Evolutionary conservation across 306 rosid genomes (phyloP), one percentile per base, ranked within the genome.

Genomic region (Rosa rugosa): DNA sequence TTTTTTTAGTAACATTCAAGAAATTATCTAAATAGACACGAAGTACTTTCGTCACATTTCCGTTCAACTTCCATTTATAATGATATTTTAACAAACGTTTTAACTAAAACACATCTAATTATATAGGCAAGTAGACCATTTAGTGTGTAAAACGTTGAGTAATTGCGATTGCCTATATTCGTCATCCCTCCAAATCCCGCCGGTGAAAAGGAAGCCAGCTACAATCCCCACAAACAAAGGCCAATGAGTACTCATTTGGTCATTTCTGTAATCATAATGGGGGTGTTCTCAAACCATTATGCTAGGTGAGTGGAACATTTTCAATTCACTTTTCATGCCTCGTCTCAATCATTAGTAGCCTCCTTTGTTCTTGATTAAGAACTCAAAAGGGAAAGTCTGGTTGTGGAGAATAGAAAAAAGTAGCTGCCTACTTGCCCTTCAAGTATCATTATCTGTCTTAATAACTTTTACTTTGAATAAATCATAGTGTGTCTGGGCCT

Each of bases 381-480:
- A 31, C 69, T 63, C 20, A 12, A 27, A 62, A 27, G 41, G 40
- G 41, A 1, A 18, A 25, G 17, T 18, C 1, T 66, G 23, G 47
- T 38, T 8, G 0, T 64, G 44, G 27, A 34, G 47, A 66, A 38
- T 38, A 36, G 3, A 25, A 60, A 60, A 60, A 65, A 17, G 13
- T 3, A 65, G 23, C 71, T 17, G 46, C 71, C 17, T 66, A 8
- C 93, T 82, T 86, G 80, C 49, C 27, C 14, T 51, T 60, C n/a
- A 84, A 86, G 88, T 60, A 75, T 85, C 88, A 63, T 86, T 80
- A 70, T 87, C 85, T 74, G 36, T 72, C 74, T 70, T 22, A 31
- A 25, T 31, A 64, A 79, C 56, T 82, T 81, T 67, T 77, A 36
- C 63, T 75, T 69, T 38, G 41, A 71, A 53, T 69, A 18, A 69